A percentile compares a stretch with the other conserved stretches of the same genome.
Conservation (phyloP, 2,329 filamentous ascomycete species). For the Beauveria brongniartii region DNA sequence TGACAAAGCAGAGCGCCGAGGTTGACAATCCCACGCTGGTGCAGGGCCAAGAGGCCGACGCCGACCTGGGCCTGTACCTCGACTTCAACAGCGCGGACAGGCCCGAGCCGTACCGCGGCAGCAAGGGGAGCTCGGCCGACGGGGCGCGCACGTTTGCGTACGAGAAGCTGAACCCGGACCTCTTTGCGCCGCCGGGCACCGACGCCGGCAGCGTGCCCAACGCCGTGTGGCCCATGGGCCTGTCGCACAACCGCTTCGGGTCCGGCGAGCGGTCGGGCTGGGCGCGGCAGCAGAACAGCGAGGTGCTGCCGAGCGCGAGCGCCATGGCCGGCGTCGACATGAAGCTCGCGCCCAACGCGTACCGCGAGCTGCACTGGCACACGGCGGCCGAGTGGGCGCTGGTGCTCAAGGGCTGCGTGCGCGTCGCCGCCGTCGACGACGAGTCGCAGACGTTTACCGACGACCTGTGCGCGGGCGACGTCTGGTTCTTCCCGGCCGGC, state of each 20-base stretch:
- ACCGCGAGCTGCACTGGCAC: conserved; percentile 58
- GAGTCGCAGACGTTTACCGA: conserved; percentile 40
- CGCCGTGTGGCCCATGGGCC: conserved; percentile 46
- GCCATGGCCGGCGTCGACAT: conserved; percentile 52
- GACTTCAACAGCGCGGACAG: conserved; percentile 43
- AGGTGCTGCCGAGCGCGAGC: conserved; percentile 40
- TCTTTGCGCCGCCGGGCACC: conserved; percentile 44
- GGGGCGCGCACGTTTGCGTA: conserved; percentile 43
- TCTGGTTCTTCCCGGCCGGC: conserved; percentile 46
- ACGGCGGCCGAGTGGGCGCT: conserved; percentile 44
- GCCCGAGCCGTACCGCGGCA: conserved; percentile 49
- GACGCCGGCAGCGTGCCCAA: conserved; percentile 40
- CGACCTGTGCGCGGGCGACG: conserved; percentile 41
- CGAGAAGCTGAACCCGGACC: conserved; percentile 46
- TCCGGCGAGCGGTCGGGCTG: conserved; percentile 37
- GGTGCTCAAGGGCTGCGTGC: conserved; percentile 44
- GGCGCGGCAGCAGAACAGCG: conserved; percentile 45
- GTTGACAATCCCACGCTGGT: conserved; percentile 34
- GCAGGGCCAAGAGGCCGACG: conserved; percentile 41
- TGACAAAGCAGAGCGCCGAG: conserved; percentile 29
- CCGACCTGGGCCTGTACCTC: conserved; percentile 36
- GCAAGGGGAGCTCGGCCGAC: conserved; percentile 40
- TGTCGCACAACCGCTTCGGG: conserved; percentile 41
- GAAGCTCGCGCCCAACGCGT: conserved; percentile 47
- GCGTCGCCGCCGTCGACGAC: conserved; percentile 43